Evolutionary conservation across 768 basidiomycete genomes (phyloP), one percentile per base, ranked within the genome.

Genomic region (Tephrocybe sp.): DNA sequence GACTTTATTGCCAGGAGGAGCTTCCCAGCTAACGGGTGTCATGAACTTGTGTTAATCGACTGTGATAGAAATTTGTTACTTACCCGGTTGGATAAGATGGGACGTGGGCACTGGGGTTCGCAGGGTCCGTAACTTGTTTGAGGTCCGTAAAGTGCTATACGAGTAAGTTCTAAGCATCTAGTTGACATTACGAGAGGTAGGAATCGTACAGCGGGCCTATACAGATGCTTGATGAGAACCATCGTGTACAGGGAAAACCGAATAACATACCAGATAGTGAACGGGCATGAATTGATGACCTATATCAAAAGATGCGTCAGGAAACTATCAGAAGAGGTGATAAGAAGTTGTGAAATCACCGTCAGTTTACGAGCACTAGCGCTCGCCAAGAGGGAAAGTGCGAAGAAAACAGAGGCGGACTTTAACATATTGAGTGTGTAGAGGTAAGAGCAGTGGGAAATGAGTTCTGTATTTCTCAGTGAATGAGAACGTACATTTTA

Each of bases 121-220:
- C n/a, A n/a, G n/a, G n/a, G n/a, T n/a, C 9, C 33, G 33, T 15
- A 10, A 34, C 33, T 9, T n/a, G n/a, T n/a, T 10, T 34, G 33
- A 34, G 33, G 33, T 34, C 74, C 4, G 79, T 80, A 63, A 75
- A 79, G 52, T 72, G 67, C 60, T 63, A 15, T n/a, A 13, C 8
- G 10, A 33, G 15, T 15, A 34, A 7, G 13, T 4, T n/a, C 4
- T 34, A n/a, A 34, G 33, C 15, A 34, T 15, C 8, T 15, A 34
- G 33, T 6, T n/a, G 4, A 38, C 12, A 5, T 19, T 21, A 18
- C 18, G 12, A 38, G 5, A 6, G n/a, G 37, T 12, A 19, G 16
- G 12, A 38, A 4, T 53, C 64, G 47, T 61, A 76, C 69, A 33
- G 72, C 77, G 34, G 76, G 79, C 78, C 78, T 78, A n/a, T n/a